Percentiles rank a stretch among this genome's conserved stretches.
These are phyloP conservation scores for Suhomyces ambrosiae DNA, from an alignment of 1,139 yeast genomes.

Conservation along the genomic window DNA sequence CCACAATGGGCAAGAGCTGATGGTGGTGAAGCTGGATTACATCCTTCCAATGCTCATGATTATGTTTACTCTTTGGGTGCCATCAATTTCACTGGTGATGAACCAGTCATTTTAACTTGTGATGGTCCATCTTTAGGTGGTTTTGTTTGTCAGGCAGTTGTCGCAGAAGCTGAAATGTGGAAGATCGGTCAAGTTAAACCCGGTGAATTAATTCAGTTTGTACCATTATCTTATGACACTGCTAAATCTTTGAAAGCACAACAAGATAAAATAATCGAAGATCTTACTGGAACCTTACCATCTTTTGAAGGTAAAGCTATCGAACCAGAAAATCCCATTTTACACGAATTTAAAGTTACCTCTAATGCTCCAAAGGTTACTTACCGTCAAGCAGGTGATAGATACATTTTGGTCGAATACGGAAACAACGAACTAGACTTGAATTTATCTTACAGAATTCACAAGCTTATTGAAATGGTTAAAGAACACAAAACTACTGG, in stretches of 20 bases:
- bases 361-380: constrained; percentile 68
- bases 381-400: constrained; percentile 96
- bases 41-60: constrained; percentile 97
- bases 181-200: constrained; percentile 97
- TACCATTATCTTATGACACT: constrained; percentile 68
- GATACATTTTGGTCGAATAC: constrained; percentile 86
- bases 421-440: constrained; percentile 88
- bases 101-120: constrained; percentile 93
- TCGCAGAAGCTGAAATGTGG: constrained; percentile 96
- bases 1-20: constrained; percentile 96
- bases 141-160: constrained; percentile 94
- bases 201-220: constrained; percentile 81
- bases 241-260: constrained; percentile 64
- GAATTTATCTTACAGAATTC: constrained; percentile 81
- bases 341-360: constrained; percentile 51
- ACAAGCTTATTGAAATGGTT: constrained; percentile 76
- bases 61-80: constrained; percentile 97
- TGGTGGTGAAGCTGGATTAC: constrained; percentile 98
- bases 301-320: constrained; percentile 30
- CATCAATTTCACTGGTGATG: constrained; percentile 96
- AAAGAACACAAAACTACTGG: constrained; percentile 67
- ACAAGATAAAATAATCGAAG: constrained; percentile 58
- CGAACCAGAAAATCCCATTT: constrained; percentile 62
- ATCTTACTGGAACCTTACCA: constrained; percentile 47
- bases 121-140: constrained; percentile 99